These are phyloP conservation scores for Stylonectria norvegica DNA, from an alignment of 2,329 filamentous ascomycete species.

Conservation along the genomic window DNA sequence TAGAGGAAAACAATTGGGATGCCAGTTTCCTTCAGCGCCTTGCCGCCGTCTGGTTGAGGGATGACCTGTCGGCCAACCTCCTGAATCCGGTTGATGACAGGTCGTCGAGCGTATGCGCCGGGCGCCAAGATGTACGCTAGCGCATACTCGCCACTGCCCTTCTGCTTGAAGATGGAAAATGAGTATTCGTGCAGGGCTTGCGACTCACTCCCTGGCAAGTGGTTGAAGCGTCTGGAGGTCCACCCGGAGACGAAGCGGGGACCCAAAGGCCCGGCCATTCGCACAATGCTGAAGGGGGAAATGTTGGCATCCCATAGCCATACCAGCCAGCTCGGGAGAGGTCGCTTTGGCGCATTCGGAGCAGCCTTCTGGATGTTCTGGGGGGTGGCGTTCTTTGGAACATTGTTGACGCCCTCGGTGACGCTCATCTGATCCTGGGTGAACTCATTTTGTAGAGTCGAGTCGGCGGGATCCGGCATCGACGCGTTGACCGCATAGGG, in stretches of 20 bases:
- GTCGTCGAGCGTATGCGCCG: slow-evolving; percentile 84
- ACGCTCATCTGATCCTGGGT: slow-evolving; percentile 65
- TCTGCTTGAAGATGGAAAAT: slow-evolving; percentile 89
- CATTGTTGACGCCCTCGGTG: slow-evolving; percentile 40
- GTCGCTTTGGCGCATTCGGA: slow-evolving; percentile 47
- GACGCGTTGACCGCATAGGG: slow-evolving; percentile 80
- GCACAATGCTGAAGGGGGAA: slow-evolving; percentile 87
- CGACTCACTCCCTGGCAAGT: slow-evolving; percentile 75
- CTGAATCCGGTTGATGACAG: slow-evolving; percentile 82
- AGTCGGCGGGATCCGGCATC: slow-evolving; percentile 73
- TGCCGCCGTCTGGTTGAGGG: slow-evolving; percentile 24
- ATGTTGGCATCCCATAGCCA: slow-evolving; percentile 98
- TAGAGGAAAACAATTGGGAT: slow-evolving; percentile 92
- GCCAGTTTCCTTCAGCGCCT: slow-evolving; percentile 53
- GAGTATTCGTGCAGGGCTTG: slow-evolving; percentile 88
- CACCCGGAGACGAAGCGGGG: slow-evolving; percentile 91
- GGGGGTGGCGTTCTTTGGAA: slow-evolving; percentile 33
- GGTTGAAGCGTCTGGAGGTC: slow-evolving; percentile 89
- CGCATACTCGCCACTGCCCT: slow-evolving; percentile 90
- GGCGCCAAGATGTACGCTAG: slow-evolving; percentile 90
- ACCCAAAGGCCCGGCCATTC: slow-evolving; percentile 83
- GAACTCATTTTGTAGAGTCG: slow-evolving; percentile 74
- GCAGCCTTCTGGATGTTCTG: no score
- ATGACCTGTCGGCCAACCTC: slow-evolving; percentile 74
- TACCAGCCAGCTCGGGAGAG: slow-evolving; percentile 78